phyloP scores from a whole-genome alignment of 2,329 filamentous ascomycete genomes.

The Zalaria sp. region DNA sequence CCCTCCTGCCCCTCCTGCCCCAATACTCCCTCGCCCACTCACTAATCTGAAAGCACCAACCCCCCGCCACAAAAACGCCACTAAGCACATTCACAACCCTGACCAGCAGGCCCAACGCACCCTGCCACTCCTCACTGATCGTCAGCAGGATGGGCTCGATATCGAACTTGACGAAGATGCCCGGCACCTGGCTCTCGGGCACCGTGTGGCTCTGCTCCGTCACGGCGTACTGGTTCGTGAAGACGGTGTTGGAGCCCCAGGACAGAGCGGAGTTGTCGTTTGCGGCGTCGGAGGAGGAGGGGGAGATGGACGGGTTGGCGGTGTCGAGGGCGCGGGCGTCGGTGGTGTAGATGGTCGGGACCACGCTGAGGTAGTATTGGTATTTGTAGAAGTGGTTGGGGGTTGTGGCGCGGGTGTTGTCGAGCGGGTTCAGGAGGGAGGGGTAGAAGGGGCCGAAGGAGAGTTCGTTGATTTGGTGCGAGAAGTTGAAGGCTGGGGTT shows the following conservation, averaged over 20 bases:
- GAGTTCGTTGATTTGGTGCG: constrained; percentile 87
- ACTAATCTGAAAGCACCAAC: constrained; percentile 78
- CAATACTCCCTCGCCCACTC: constrained; percentile 53
- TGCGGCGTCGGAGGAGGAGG: constrained; percentile 22
- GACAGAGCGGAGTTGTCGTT: constrained; percentile 16
- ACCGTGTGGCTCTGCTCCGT: constrained; percentile 71
- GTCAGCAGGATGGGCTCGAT: constrained; percentile 89
- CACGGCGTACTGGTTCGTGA: constrained; percentile 96
- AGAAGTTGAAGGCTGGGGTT: constrained; percentile 78
- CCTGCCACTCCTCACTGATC: constrained; percentile 67
- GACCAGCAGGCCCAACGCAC: constrained; percentile 61
- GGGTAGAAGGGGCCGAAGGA: constrained; percentile 97
- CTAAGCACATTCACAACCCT: constrained; percentile 81
- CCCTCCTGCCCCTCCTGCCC: constrained; percentile 25
- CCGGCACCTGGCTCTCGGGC: constrained; percentile 58
- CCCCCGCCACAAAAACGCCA: constrained; percentile 82
- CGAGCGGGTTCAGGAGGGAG: constrained; percentile 82
- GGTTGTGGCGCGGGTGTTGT: constrained; percentile 74
- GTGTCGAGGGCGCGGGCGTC: constrained; percentile 33
- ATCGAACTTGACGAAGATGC: constrained; percentile 97
- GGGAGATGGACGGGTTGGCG: constrained; percentile 24
- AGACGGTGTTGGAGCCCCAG: constrained; percentile 45
- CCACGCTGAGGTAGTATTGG: constrained; percentile 93
- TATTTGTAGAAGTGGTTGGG: constrained; percentile 77
- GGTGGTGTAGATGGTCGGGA: constrained; percentile 77